These are phyloP conservation scores for Neodidymelliopsis sp. DNA, from an alignment of 2,329 filamentous ascomycete species.

Conservation along the genomic window DNA sequence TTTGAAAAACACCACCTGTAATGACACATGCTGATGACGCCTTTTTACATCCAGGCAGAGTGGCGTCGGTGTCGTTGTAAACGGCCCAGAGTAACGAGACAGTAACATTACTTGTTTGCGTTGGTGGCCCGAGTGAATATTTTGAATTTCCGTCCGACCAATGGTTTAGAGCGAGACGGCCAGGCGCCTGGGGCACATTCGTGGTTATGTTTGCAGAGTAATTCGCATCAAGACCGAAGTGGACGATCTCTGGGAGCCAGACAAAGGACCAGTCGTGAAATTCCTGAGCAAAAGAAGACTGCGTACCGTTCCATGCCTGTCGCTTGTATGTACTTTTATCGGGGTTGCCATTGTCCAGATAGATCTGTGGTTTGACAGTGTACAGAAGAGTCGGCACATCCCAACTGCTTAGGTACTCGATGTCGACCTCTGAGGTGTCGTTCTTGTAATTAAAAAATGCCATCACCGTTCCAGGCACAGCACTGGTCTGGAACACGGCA, in stretches of 20 bases:
- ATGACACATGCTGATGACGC: background rate
- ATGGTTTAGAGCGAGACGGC: background rate
- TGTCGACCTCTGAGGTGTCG: background rate
- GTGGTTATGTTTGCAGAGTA: background rate
- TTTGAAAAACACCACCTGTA: background rate
- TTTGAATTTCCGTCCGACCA: background rate
- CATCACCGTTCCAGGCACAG: background rate
- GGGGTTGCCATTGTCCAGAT: background rate
- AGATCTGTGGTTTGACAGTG: background rate
- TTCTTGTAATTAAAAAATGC: background rate
- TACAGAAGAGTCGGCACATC: background rate
- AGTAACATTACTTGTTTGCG: background rate
- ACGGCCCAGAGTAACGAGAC: background rate
- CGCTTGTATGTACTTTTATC: background rate
- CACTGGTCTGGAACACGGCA: background rate
- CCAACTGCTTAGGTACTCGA: background rate
- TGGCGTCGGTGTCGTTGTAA: background rate
- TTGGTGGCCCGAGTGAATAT: background rate
- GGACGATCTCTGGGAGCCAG: background rate
- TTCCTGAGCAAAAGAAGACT: background rate
- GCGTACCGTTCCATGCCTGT: background rate
- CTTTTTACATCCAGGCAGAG: background rate
- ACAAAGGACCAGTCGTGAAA: background rate
- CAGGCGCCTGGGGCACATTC: background rate
- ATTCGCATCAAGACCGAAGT: background rate